Evolutionary conservation across 164 flowering plant species (phyloP).

Genomic region (Vitis rotundifolia): DNA sequence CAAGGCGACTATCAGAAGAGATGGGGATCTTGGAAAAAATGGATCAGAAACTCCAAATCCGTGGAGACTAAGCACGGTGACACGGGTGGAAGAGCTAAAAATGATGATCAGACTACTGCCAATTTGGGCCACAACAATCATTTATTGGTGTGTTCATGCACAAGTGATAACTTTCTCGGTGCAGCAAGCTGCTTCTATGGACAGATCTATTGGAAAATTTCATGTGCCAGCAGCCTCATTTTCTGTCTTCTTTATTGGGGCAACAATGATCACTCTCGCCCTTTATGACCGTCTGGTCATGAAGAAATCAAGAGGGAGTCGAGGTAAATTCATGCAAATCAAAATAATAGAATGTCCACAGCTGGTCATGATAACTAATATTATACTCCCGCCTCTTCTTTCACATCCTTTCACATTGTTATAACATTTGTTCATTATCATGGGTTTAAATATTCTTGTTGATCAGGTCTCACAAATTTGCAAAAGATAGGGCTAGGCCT

Average conservation of each 20-base stretch:
- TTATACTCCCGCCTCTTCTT: too few species aligned
- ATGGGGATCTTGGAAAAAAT: constrained; percentile 1
- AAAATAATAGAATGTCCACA: too few species aligned
- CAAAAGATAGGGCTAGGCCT: constrained; percentile 13
- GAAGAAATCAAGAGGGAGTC: constrained; percentile 25
- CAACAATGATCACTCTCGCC: constrained; percentile 26
- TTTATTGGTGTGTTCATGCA: constrained; percentile 41
- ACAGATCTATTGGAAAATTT: constrained; percentile 28
- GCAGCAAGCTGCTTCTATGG: constrained; percentile 43
- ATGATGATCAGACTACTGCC: constrained; percentile 32
- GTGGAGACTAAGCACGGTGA: constrained; percentile 27
- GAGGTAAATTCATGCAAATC: not conserved
- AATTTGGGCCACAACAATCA: constrained; percentile 39
- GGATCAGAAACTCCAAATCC: constrained; percentile 11
- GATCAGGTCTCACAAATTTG: constrained; percentile 14
- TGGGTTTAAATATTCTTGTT: too few species aligned
- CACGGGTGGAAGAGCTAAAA: constrained; percentile 37
- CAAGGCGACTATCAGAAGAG: constrained; percentile 21
- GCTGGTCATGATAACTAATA: too few species aligned
- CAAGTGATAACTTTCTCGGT: constrained; percentile 50
- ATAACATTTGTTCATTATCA: too few species aligned
- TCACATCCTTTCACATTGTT: too few species aligned
- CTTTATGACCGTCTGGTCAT: constrained; percentile 30
- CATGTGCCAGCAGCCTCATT: constrained; percentile 41
- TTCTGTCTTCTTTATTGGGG: constrained; percentile 34